phyloP scores from a whole-genome alignment of 352 stramenopile species.

The Phytophthora macrochlamydospora region DNA sequence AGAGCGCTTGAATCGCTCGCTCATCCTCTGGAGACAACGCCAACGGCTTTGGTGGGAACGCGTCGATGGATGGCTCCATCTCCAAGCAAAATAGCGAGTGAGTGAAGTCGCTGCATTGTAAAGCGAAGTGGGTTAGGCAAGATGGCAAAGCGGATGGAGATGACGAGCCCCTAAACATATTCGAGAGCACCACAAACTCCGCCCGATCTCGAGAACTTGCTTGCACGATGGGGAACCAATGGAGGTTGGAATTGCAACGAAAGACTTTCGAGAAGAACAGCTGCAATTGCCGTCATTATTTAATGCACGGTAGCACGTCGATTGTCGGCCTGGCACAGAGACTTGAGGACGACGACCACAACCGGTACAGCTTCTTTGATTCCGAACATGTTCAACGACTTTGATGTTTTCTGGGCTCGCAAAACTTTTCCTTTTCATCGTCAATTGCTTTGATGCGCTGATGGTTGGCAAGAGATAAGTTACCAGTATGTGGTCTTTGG shows the following conservation, averaged over 20 bases:
- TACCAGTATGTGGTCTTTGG: too few species aligned
- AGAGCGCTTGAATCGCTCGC: constrained; percentile 40
- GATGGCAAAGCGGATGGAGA: neutral
- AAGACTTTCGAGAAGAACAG: too few species aligned
- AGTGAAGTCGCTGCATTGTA: too few species aligned
- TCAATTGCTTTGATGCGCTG: too few species aligned
- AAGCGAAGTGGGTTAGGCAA: constrained; percentile 1
- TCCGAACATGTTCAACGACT: too few species aligned
- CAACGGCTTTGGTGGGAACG: constrained; percentile 24
- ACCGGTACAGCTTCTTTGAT: too few species aligned
- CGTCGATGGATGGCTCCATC: constrained; percentile 15
- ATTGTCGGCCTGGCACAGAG: too few species aligned
- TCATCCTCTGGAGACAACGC: constrained; percentile 49
- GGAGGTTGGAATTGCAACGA: neutral
- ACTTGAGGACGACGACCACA: too few species aligned
- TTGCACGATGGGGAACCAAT: constrained; percentile 12
- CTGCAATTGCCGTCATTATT: neutral
- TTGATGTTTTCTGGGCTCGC: neutral
- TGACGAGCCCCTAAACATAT: neutral
- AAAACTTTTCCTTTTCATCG: too few species aligned
- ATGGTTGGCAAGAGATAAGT: too few species aligned
- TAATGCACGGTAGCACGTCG: neutral
- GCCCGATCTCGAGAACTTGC: constrained; percentile 28
- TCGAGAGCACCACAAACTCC: constrained; percentile 11
- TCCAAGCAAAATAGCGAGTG: neutral